Evolutionary conservation across 768 basidiomycete genomes (phyloP), one percentile per base, ranked within the genome.

Genomic region (Boletus eberwhitei): DNA sequence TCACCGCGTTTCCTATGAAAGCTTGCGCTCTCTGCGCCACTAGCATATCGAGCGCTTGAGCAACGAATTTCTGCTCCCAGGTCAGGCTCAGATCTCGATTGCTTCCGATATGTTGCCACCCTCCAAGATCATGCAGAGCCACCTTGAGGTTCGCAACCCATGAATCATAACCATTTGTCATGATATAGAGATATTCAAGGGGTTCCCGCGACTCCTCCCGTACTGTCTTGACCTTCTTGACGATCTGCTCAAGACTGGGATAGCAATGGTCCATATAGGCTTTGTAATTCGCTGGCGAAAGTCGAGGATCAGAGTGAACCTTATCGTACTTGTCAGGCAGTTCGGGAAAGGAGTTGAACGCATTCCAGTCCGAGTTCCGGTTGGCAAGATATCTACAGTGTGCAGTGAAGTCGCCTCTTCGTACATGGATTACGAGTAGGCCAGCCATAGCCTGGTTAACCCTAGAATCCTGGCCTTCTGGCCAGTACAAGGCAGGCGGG

Each of bases 1-100:
- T 61, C 53, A 78, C 78, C 63, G 80, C 81, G 44, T 82, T 82
- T 8, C 79, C 81, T 36, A 81, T 66, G 61, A 82, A 77, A 24
- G 75, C 70, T 50, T 80, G 77, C 6, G 78, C 78, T 49, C 69
- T 66, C 54, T 73, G 64, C 2, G 75, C 78, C 38, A 81, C 70
- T 12, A 74, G 64, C 78, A 83, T 82, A 56, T 82, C 81, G 36
- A 81, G 58, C 42, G 75, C 76, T 60, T 79, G 76, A 0, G 67
- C 67, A n/a, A 78, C 73, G 42, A 71, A 76, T 49, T 65, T 64
- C 60, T 81, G 75, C 58, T 79, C 76, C 62, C 63, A 64, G 4
- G 67, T 73, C 24, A 81, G 47, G 31, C 48, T 55, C 47, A 83
- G 52, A 50, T 81, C 79, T 19, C 68, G 60, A 48, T 69, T 76